Conservation (phyloP, 225 moss, liverwort and hornwort genomes). For the Anthoceros angustus region DNA sequence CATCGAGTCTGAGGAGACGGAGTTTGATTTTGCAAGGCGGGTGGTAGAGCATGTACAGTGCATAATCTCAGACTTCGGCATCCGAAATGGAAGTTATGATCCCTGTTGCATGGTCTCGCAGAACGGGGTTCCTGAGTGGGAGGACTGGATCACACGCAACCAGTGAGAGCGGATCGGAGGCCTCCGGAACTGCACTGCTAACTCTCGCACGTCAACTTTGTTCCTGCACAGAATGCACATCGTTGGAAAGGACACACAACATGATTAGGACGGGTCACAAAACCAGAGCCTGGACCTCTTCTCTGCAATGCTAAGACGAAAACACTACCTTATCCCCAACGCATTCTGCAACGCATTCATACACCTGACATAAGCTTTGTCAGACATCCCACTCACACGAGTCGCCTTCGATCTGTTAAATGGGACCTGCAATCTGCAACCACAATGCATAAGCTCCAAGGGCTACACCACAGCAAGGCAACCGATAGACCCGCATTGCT, state of each 20-base stretch:
- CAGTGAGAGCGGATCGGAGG: too few species aligned
- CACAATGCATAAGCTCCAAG: background rate
- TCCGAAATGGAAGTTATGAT: too few species aligned
- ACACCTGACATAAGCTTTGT: conserved; percentile 77
- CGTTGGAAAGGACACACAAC: background rate
- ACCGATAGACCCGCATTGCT: background rate
- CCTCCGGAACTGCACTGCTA: conserved; percentile 76
- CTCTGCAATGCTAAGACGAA: background rate
- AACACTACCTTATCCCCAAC: conserved; percentile 44
- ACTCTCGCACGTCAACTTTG: conserved; percentile 64
- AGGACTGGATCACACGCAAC: too few species aligned
- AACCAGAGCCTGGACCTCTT: too few species aligned
- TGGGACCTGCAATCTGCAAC: conserved; percentile 45
- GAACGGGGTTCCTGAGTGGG: too few species aligned
- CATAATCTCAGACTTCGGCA: too few species aligned
- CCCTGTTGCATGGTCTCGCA: too few species aligned
- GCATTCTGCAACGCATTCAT: conserved; percentile 78
- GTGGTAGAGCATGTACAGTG: too few species aligned
- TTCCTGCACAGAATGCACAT: conserved; percentile 17
- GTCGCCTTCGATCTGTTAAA: conserved; percentile 57
- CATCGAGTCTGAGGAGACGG: too few species aligned
- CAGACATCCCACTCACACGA: conserved; percentile 75
- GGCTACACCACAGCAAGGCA: too few species aligned
- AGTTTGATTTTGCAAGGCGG: too few species aligned
- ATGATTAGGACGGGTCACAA: background rate